Percentiles rank a stretch among this genome's conserved stretches.
Conservation (phyloP, 2,329 filamentous ascomycete genomes). For the Alternaria solani region DNA sequence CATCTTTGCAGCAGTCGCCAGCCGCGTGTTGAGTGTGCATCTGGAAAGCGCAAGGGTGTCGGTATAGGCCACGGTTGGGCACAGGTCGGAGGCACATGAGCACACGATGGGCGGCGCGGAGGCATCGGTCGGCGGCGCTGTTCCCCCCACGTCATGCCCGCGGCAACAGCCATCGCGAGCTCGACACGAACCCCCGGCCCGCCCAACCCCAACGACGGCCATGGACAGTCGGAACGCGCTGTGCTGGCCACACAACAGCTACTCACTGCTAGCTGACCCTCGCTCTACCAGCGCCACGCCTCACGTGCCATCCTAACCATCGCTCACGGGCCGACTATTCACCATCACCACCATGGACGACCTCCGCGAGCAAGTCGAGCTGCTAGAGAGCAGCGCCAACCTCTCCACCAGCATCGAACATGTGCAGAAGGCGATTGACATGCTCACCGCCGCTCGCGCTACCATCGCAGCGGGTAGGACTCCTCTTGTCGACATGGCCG, state of each 20-base stretch:
- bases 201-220: slow-evolving; percentile 27
- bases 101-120: slow-evolving; percentile 2
- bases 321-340: background rate
- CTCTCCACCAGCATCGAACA: slow-evolving; percentile 76
- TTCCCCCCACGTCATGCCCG: slow-evolving; percentile 36
- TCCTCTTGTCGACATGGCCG: background rate
- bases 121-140: slow-evolving; percentile 3
- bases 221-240: slow-evolving; percentile 32
- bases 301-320: slow-evolving; percentile 15
- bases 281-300: background rate
- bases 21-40: slow-evolving; percentile 12
- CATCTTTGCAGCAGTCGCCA: slow-evolving; percentile 29
- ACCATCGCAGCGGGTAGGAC: slow-evolving; percentile 69
- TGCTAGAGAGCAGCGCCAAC: slow-evolving; percentile 73
- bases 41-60: background rate
- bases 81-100: background rate
- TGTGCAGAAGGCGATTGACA: slow-evolving; percentile 82
- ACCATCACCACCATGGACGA: slow-evolving; percentile 61
- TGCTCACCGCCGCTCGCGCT: slow-evolving; percentile 76
- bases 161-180: slow-evolving; percentile 17
- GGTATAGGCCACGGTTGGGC: background rate
- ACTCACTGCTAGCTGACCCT: background rate
- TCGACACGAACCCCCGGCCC: slow-evolving; percentile 17
- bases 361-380: slow-evolving; percentile 77
- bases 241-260: slow-evolving; percentile 30